These are phyloP conservation scores for Collybia sp. DNA, from an alignment of 768 basidiomycete genomes.

Conservation along the genomic window DNA sequence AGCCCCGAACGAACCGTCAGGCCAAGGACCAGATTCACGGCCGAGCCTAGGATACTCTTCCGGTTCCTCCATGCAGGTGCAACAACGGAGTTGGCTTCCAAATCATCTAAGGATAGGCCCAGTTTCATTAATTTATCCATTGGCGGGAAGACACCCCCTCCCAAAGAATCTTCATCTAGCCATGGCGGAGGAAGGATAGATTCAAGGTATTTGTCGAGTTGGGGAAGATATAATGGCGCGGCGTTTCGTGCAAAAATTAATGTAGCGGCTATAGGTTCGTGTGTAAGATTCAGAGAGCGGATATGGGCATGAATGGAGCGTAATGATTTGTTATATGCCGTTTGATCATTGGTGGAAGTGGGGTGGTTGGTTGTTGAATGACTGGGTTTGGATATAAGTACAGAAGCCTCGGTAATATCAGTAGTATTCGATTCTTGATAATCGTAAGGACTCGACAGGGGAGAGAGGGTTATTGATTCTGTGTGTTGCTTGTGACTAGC, in stretches of 20 bases:
- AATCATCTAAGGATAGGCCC: conserved; percentile 48
- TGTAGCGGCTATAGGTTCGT: conserved; percentile 46
- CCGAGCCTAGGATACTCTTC: conserved; percentile 41
- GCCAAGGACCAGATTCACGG: conserved; percentile 46
- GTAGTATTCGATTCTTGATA: too few relatives aligned
- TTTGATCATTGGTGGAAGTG: neutral
- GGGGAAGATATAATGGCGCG: conserved; percentile 53
- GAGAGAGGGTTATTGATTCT: too few relatives aligned
- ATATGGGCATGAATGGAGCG: neutral
- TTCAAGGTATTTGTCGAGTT: conserved; percentile 56
- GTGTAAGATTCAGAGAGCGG: neutral
- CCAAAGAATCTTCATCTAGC: conserved; percentile 15
- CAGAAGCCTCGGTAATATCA: too few relatives aligned
- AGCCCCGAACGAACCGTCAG: conserved; percentile 40
- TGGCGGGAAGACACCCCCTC: conserved; percentile 51
- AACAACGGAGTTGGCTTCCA: conserved; percentile 49
- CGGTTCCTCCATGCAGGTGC: conserved; percentile 53
- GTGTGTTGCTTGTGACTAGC: too few relatives aligned
- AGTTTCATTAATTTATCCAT: conserved; percentile 49
- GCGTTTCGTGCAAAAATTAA: conserved; percentile 56
- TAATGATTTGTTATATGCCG: conserved; percentile 4
- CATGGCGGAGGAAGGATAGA: conserved; percentile 42
- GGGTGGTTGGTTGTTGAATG: neutral
- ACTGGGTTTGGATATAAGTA: neutral
- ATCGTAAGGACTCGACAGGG: too few relatives aligned